Conservation (phyloP, 2,329 filamentous ascomycete species). For the Fonsecaea erecta region DNA sequence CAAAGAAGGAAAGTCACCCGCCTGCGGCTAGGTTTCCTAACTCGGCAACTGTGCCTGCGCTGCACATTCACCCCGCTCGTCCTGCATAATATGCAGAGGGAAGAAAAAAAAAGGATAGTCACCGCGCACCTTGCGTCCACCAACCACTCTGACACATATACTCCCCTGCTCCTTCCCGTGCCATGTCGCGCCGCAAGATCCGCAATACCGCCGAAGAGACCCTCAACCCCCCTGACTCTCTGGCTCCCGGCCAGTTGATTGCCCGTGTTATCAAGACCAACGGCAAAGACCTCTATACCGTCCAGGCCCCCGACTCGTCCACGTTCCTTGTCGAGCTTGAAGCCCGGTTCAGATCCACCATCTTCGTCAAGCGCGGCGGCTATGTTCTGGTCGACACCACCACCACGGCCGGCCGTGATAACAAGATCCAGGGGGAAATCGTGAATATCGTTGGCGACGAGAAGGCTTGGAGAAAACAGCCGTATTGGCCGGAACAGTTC, state of each 20-base stretch:
- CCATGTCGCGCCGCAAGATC: constrained; percentile 71
- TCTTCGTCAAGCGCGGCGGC: constrained; percentile 89
- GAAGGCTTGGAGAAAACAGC: constrained; percentile 85
- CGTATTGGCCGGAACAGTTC: constrained; percentile 88
- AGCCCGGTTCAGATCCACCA: constrained; percentile 82
- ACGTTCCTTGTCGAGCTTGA: constrained; percentile 78
- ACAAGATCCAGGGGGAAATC: constrained; percentile 85
- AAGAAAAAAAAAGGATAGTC: not conserved
- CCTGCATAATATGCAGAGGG: not conserved
- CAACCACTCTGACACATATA: constrained; percentile 1
- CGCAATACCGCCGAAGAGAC: constrained; percentile 77
- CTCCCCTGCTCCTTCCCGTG: not conserved
- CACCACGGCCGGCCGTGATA: constrained; percentile 67
- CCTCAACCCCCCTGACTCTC: constrained; percentile 61
- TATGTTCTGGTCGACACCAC: constrained; percentile 79
- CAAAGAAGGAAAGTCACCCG: not conserved
- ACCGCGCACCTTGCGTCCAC: constrained; percentile 4
- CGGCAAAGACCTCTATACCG: constrained; percentile 87
- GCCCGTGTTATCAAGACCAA: constrained; percentile 80
- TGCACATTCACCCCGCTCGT: not conserved
- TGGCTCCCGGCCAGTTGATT: constrained; percentile 63
- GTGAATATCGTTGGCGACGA: constrained; percentile 91
- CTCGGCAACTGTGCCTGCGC: not conserved
- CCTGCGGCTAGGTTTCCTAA: not conserved
- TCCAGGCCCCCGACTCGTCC: constrained; percentile 70